Conservation (phyloP, 2,329 filamentous ascomycete species). For the Apiospora pterosperma region DNA sequence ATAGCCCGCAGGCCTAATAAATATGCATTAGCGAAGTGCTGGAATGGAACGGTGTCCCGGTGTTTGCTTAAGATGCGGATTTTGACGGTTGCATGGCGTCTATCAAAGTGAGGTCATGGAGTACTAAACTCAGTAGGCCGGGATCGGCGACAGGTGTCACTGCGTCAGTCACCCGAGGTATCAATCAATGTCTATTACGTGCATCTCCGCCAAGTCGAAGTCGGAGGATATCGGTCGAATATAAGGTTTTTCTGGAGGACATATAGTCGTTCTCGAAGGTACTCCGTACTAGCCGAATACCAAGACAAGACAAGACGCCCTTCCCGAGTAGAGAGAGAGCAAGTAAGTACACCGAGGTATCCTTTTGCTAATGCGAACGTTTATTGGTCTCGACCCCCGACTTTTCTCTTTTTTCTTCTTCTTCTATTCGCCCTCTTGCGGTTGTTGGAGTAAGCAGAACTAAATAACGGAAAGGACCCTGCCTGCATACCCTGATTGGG, state of each 20-base stretch:
- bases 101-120: background rate
- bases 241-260: background rate
- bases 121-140: background rate
- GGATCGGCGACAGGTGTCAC: background rate
- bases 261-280: background rate
- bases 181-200: background rate
- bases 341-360: background rate
- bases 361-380: background rate
- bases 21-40: background rate
- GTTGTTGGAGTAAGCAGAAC: background rate
- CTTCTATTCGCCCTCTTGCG: background rate
- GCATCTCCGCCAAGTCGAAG: background rate
- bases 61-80: background rate
- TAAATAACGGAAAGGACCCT: background rate
- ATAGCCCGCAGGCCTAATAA: background rate
- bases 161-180: background rate
- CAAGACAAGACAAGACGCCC: background rate
- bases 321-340: background rate
- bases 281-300: background rate
- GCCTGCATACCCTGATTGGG: background rate
- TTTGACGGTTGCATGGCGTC: background rate
- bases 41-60: background rate
- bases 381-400: background rate
- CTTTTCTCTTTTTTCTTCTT: background rate
- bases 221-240: background rate